Conservation (phyloP, 495 filamentous ascomycete genomes). For the Apodospora peruviana region DNA sequence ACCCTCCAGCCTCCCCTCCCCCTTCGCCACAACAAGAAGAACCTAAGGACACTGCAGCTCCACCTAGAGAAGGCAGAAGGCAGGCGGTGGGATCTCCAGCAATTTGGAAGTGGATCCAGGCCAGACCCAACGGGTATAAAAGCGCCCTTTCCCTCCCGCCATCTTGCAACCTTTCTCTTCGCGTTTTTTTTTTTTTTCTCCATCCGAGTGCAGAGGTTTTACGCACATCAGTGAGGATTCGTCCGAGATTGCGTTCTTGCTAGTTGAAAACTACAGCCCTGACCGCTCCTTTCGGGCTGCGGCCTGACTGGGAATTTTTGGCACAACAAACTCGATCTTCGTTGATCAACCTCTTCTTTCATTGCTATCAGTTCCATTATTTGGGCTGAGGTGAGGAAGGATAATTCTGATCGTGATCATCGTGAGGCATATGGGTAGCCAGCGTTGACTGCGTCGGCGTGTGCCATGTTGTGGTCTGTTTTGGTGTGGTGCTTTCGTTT, state of each 20-base stretch:
- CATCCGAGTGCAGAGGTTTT: slow-evolving; percentile 41
- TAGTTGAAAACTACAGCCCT: slow-evolving; percentile 53
- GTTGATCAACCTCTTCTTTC: slow-evolving; percentile 15
- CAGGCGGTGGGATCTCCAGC: too few species aligned
- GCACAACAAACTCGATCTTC: slow-evolving; percentile 3
- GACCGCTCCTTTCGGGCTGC: slow-evolving; percentile 34
- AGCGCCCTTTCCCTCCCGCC: not conserved
- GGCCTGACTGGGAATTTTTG: slow-evolving; percentile 25
- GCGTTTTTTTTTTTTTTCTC: slow-evolving; percentile 15
- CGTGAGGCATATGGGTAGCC: too few species aligned
- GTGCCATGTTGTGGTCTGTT: too few species aligned
- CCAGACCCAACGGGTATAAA: not conserved
- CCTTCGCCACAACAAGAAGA: not conserved
- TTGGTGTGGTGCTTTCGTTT: too few species aligned
- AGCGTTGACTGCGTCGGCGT: too few species aligned
- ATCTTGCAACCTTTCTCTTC: not conserved
- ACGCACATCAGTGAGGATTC: slow-evolving; percentile 51
- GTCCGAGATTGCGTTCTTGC: slow-evolving; percentile 53
- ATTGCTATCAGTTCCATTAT: slow-evolving; percentile 16
- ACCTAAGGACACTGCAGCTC: not conserved
- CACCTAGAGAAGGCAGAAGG: too few species aligned
- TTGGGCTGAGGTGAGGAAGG: slow-evolving; percentile 21
- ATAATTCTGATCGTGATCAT: too few species aligned
- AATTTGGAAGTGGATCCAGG: too few species aligned
- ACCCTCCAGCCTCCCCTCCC: not conserved